Evolutionary conservation across 129 eudicot genomes (phyloP), one percentile per base, ranked within the genome.

Genomic region (Flaveria bidentis): DNA sequence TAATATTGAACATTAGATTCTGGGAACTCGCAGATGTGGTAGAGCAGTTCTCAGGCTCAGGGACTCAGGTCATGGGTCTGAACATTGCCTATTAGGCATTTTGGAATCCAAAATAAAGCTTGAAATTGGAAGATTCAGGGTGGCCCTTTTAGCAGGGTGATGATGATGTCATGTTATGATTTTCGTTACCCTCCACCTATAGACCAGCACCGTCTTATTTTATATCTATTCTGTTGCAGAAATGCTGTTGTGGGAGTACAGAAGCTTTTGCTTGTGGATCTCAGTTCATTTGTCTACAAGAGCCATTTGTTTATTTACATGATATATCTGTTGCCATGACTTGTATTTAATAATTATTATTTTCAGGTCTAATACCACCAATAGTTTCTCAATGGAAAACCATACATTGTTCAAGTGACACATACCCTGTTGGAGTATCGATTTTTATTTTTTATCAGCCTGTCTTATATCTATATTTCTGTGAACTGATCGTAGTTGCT

Each of bases 11-110:
- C 78, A 76, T 47, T 76, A 88, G 93, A 88, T 84, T 76, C 77
- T 86, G 87, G 88, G 88, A 83, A 84, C 86, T 88, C 88, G 93
- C 93, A 88, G 93, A 88, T 88, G 76, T 79, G 88, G 80, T 88
- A 88, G 80, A 88, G 90, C 85, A 81, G 76, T 84, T 82, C 78
- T 81, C 86, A 78, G 92, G 83, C 87, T 79, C 85, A 65, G 86
- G 85, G 82, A 52, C 67, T 87, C 91, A 77, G 80, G 85, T 82
- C 78, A 70, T 69, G 86, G 85, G 89, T 82, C 67, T 79, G 76
- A 76, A 81, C 81, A 23, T 73, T 76, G 67, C 85, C 75, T 82
- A 47, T 74, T 80, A 80, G 83, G 83, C 85, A 74, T 73, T 67
- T 45, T 66, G 85, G 90, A 76, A 75, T 78, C 79, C 71, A 50